Percentiles rank a stretch among this genome's conserved stretches.
phyloP scores from a whole-genome alignment of 495 filamentous ascomycete genomes.

The Cryomyces minteri region DNA sequence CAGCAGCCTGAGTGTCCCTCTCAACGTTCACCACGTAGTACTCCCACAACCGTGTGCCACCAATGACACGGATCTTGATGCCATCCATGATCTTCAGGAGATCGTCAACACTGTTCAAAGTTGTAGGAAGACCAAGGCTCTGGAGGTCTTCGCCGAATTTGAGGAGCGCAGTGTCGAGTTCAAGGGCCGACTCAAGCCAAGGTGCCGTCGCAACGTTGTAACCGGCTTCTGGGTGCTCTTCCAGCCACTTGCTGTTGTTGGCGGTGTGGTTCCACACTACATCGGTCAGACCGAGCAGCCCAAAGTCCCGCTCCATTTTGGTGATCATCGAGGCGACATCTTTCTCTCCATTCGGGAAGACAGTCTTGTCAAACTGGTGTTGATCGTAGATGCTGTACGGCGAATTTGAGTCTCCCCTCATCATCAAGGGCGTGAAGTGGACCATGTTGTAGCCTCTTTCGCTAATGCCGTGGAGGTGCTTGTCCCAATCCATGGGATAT shows the following conservation, averaged over 20 bases:
- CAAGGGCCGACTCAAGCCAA: slow-evolving; percentile 75
- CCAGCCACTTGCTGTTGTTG: slow-evolving; percentile 83
- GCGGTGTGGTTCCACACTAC: slow-evolving; percentile 99
- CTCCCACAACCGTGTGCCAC: slow-evolving; percentile 69
- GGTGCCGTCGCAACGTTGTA: slow-evolving; percentile 90
- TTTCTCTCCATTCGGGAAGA: slow-evolving; percentile 73
- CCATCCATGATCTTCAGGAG: slow-evolving; percentile 70
- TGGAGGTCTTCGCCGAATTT: slow-evolving; percentile 54
- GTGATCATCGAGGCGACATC: slow-evolving; percentile 61
- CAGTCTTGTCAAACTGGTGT: slow-evolving; percentile 59
- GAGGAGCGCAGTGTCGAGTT: slow-evolving; percentile 70
- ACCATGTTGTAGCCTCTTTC: slow-evolving; percentile 95
- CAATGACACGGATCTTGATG: slow-evolving; percentile 62
- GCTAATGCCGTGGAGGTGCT: slow-evolving; percentile 69
- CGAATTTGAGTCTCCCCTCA: slow-evolving; percentile 78
- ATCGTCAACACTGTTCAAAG: slow-evolving; percentile 50
- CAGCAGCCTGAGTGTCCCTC: slow-evolving; percentile 42
- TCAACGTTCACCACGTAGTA: slow-evolving; percentile 77
- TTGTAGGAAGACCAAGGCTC: slow-evolving; percentile 50
- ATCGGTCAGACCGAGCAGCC: slow-evolving; percentile 77
- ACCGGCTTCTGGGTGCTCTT: slow-evolving; percentile 87
- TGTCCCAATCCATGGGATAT: slow-evolving; percentile 76
- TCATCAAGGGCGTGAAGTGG: slow-evolving; percentile 89
- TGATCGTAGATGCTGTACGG: slow-evolving; percentile 96
- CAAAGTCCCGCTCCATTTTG: slow-evolving; percentile 70